A percentile compares a stretch with the other conserved stretches of the same genome.
Evolutionary conservation across 164 flowering plant species (phyloP).

Genomic region (Tetrastigma voinierianum): DNA sequence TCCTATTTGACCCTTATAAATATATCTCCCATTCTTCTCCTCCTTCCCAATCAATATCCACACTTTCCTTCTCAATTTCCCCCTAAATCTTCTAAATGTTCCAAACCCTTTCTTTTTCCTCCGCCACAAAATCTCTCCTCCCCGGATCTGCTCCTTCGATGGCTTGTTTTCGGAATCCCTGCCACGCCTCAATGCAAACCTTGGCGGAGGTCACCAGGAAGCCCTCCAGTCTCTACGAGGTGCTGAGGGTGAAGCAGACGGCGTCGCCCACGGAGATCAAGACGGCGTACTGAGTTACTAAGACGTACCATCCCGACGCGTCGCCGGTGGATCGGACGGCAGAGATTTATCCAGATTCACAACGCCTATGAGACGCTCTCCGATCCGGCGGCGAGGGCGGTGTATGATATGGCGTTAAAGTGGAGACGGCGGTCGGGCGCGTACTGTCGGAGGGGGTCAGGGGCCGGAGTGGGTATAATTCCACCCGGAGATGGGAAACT

Average conservation of each 20-base stretch:
- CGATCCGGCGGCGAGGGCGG: constrained; percentile 66
- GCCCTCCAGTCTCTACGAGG: constrained; percentile 48
- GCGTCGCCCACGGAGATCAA: constrained; percentile 63
- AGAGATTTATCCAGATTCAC: constrained; percentile 63
- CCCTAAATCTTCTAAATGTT: no score
- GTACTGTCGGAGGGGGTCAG: background rate
- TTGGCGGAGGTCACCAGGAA: background rate
- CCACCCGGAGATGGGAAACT: constrained; percentile 74
- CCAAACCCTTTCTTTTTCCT: no score
- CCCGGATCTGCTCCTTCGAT: background rate
- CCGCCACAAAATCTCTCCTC: no score
- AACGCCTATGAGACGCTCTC: constrained; percentile 76
- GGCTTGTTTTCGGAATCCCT: background rate
- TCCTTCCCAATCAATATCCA: no score
- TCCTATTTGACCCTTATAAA: no score
- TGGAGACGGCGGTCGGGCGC: background rate
- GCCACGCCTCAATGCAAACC: background rate
- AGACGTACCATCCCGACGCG: constrained; percentile 68
- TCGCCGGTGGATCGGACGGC: constrained; percentile 33
- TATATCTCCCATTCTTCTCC: no score
- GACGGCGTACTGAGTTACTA: constrained; percentile 62
- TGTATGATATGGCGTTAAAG: constrained; percentile 44
- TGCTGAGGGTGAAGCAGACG: constrained; percentile 42
- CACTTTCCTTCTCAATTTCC: no score
- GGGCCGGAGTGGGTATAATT: constrained; percentile 22